phyloP scores from a whole-genome alignment of 306 rosid genomes.

The Ammopiptanthus mongolicus region DNA sequence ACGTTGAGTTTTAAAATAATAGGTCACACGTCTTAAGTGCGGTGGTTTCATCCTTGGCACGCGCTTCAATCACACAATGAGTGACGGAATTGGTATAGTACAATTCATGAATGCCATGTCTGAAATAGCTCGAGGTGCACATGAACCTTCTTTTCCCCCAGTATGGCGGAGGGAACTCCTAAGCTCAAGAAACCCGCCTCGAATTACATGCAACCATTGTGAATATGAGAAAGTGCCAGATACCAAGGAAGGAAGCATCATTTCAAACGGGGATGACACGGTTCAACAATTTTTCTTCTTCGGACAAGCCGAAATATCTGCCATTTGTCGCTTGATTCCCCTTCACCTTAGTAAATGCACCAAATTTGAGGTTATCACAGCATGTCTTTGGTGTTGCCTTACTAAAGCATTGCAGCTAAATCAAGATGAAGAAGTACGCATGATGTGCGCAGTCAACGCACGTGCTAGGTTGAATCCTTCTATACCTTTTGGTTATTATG shows the following conservation, averaged over 20 bases:
- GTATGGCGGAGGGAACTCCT: slow-evolving; percentile 24
- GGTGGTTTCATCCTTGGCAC: slow-evolving; percentile 17
- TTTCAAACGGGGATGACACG: neutral
- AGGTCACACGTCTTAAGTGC: slow-evolving; percentile 25
- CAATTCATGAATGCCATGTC: neutral
- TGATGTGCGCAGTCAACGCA: neutral
- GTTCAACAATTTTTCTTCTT: neutral
- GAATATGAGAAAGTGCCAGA: neutral
- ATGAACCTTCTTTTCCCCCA: slow-evolving; percentile 10
- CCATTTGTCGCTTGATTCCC: neutral
- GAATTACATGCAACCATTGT: slow-evolving; percentile 14
- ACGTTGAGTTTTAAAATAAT: neutral
- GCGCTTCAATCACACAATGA: neutral
- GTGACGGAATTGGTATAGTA: neutral
- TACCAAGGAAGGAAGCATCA: neutral
- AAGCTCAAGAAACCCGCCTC: slow-evolving; percentile 9
- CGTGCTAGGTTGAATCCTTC: neutral
- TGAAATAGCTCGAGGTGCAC: neutral
- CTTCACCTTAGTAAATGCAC: neutral
- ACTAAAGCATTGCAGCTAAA: neutral
- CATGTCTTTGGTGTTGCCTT: slow-evolving; percentile 8
- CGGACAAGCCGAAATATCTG: neutral
- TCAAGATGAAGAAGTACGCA: neutral
- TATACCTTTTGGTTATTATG: slow-evolving; percentile 2
- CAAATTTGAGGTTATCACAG: slow-evolving; percentile 1